Conservation (phyloP, 148 eudicot species). For the Rhododendron molle region DNA sequence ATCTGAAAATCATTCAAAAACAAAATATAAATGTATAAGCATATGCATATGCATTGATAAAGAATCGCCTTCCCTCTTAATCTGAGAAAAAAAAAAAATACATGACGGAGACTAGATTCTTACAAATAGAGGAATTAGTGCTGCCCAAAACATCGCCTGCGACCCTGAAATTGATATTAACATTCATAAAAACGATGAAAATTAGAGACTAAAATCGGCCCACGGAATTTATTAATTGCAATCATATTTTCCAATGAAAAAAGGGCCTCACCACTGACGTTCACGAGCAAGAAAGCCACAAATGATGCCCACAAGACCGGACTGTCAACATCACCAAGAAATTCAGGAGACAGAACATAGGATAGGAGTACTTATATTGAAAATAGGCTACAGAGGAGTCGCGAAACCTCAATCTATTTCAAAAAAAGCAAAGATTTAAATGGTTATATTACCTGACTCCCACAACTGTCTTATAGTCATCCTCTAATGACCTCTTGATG, state of each 20-base stretch:
- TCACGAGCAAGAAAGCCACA: constrained; percentile 74
- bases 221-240: neutral
- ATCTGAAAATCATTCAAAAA: constrained; percentile 32
- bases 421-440: neutral
- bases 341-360: neutral
- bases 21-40: neutral
- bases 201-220: too few species aligned
- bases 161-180: too few species aligned
- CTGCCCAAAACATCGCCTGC: too few species aligned
- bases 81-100: too few species aligned
- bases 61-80: too few species aligned
- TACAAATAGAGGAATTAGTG: too few species aligned
- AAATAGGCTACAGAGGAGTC: neutral
- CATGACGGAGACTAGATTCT: too few species aligned
- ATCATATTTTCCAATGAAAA: neutral
- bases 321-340: constrained; percentile 33
- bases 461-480: constrained; percentile 79
- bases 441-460: constrained; percentile 59
- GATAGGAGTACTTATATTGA: neutral
- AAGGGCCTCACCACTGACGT: constrained; percentile 55
- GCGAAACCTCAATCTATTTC: neutral
- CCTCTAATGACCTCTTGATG: constrained; percentile 88
- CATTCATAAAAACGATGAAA: too few species aligned
- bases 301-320: constrained; percentile 83
- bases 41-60: neutral